A percentile compares a stretch with the other conserved stretches of the same genome.
Conservation (phyloP, 306 rosid genomes). For the Abrus precatorius region DNA sequence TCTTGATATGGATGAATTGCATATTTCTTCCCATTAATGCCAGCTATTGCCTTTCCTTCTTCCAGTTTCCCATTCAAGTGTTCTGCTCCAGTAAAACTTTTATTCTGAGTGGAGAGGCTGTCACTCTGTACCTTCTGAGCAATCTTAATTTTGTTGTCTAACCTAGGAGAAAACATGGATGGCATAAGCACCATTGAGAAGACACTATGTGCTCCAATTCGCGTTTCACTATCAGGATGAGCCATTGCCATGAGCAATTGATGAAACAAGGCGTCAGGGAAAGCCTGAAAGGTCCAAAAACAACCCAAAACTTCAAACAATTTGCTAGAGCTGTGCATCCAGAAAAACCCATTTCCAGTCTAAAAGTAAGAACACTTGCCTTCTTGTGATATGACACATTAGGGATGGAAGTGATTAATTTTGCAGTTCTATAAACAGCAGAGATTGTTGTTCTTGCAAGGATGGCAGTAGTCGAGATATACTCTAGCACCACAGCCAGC, state of each 20-base stretch:
- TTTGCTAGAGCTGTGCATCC: slow-evolving; percentile 36
- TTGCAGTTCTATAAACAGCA: slow-evolving; percentile 83
- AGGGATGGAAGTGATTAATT: slow-evolving; percentile 75
- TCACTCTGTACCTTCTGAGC: slow-evolving; percentile 59
- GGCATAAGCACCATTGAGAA: slow-evolving; percentile 92
- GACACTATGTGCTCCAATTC: slow-evolving; percentile 84
- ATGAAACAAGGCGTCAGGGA: slow-evolving; percentile 98
- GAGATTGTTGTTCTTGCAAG: slow-evolving; percentile 83
- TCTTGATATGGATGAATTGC: slow-evolving; percentile 39
- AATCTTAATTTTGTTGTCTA: slow-evolving; percentile 59
- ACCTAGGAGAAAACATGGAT: slow-evolving; percentile 64
- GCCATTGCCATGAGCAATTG: slow-evolving; percentile 94
- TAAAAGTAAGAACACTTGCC: slow-evolving; percentile 59
- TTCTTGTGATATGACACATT: slow-evolving; percentile 79
- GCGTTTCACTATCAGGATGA: slow-evolving; percentile 87
- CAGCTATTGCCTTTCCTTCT: slow-evolving; percentile 54
- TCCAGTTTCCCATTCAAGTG: slow-evolving; percentile 49
- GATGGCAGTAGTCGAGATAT: slow-evolving; percentile 62
- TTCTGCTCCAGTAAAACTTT: slow-evolving; percentile 51
- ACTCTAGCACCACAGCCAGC: slow-evolving; percentile 92
- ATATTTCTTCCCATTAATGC: slow-evolving; percentile 51
- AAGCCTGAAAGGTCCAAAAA: slow-evolving; percentile 66
- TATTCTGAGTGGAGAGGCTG: slow-evolving; percentile 60
- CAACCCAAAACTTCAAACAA: slow-evolving; percentile 43
- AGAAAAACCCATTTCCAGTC: slow-evolving; percentile 43